Evolutionary conservation across 2,329 filamentous ascomycete species (phyloP), one percentile per base, ranked within the genome.

Genomic region (Apiospora koreana): DNA sequence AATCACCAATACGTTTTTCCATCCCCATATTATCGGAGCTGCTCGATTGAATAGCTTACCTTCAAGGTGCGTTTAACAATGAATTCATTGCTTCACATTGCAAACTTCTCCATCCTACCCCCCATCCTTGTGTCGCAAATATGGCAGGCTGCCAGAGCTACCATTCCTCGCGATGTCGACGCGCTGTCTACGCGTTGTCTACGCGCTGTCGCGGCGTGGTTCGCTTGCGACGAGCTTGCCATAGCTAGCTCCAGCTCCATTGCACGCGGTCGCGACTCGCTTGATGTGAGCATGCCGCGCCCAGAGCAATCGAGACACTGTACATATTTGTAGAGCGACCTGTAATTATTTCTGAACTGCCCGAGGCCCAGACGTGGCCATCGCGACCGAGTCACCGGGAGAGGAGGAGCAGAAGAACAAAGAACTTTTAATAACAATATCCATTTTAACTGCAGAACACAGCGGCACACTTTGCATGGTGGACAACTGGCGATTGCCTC

Each of bases 1-100:
- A 68, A 65, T 68, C 74, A 74, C 73, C 74, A 74, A 65, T 68
- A 75, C 75, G 74, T 75, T 77, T 76, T 76, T 77, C 75, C 75
- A 77, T 76, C 75, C 75, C 75, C 75, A 76, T 76, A 70, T 48
- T 67, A 69, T 35, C 38, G 69, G 71, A 72, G 54, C 54, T 62
- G 54, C 14, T 45, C 64, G 64, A 45, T 42, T 66, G 64, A 66
- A 28, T 43, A 35, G 28, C 65, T 71, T 68, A 70, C 69, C 68
- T 69, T 62, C 21, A 72, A 70, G 70, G 71, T 72, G 54, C 71
- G 71, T 72, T 67, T 35, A 58, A 54, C 46, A 41, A 23, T 25
- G 38, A 66, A 66, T 45, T 66, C 38, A 31, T 62, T 62, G 31
- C 54, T 38, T 62, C 31, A 35, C 54, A 62, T 62, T 38, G 54